A percentile compares a stretch with the other conserved stretches of the same genome.
These are phyloP conservation scores for Casuarina equisetifolia DNA, from an alignment of 306 rosid genomes.

Conservation along the genomic window DNA sequence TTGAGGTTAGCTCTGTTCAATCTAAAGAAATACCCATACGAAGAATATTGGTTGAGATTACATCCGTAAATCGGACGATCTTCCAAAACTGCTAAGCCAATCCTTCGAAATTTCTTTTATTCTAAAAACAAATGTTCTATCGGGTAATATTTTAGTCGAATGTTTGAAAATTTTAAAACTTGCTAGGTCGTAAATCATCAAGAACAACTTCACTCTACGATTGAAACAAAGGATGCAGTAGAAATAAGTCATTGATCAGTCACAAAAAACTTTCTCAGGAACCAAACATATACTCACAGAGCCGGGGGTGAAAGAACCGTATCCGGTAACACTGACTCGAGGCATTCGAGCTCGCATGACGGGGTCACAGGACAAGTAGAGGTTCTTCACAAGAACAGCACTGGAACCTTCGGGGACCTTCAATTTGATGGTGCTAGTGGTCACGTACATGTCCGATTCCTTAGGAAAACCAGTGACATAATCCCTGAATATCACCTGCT, in stretches of 20 bases:
- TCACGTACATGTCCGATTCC: conserved; percentile 42
- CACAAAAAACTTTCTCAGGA: background rate
- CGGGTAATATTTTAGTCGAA: too few species aligned
- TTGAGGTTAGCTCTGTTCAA: too few species aligned
- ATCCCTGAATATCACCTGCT: conserved; percentile 36
- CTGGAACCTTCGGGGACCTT: conserved; percentile 33
- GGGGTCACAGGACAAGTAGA: conserved; percentile 58
- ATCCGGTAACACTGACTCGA: background rate
- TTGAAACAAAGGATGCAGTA: too few species aligned
- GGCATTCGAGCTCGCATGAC: conserved; percentile 40
- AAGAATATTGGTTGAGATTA: too few species aligned
- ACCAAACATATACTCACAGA: conserved; percentile 28
- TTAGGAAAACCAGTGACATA: conserved; percentile 41
- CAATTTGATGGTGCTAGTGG: conserved; percentile 29
- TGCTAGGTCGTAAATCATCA: too few species aligned
- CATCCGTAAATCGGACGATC: too few species aligned
- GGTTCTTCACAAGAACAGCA: conserved; percentile 54
- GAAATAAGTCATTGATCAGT: background rate
- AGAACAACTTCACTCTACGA: too few species aligned
- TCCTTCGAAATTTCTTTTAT: too few species aligned
- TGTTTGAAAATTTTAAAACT: too few species aligned
- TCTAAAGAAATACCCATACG: background rate
- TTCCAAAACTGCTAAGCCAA: too few species aligned
- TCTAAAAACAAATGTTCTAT: too few species aligned
- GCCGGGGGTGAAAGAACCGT: conserved; percentile 36